Evolutionary conservation across 1,139 yeast species (phyloP), one percentile per base, ranked within the genome.

Genomic region (Nakaseomyces sp.): DNA sequence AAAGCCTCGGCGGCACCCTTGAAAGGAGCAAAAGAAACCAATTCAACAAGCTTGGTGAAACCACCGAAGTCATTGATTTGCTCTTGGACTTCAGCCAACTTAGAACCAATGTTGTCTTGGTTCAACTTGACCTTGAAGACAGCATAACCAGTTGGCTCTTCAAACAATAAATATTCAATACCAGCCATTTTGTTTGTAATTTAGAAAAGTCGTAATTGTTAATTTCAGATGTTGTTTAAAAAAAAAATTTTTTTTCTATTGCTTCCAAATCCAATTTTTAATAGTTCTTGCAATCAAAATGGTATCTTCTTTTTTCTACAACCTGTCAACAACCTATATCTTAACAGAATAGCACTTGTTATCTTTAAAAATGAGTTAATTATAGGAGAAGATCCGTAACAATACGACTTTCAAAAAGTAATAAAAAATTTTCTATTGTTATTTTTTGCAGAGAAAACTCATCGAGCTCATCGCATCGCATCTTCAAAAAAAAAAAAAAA

Each of bases 1-100:
- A 91, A 76, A 49, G 98, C 98, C 69, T 91, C 96, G 47, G 98
- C 97, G 48, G 98, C 98, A 58, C 96, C 96, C 70, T 91, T 88
- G 77, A 93, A 91, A 44, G 98, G 98, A 51, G 96, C 96, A 70
- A 91, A 93, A 20, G 96, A 85, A 33, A 87, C 94, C 51, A 91
- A 77, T 68, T 89, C 95, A 56, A 91, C 80, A 74, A 91, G 76
- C 71, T 91, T 91, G 60, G 96, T 86, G 66, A 91, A 91, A 64
- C 81, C 78, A 53, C 82, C 81, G 56, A 91, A 78, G 61, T 93
- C 98, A 59, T 76, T 81, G 51, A 89, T 76, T 47, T 95, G 93
- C 58, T 81, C 82, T 72, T 91, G 97, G 36, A 93, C 98, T 69
- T 93, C 98, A 67, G 83, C 81, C 70, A 85, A 74, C 66, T 93